Evolutionary conservation across 2,329 filamentous ascomycete genomes (phyloP).

Genomic region (Thyridium curvatum): DNA sequence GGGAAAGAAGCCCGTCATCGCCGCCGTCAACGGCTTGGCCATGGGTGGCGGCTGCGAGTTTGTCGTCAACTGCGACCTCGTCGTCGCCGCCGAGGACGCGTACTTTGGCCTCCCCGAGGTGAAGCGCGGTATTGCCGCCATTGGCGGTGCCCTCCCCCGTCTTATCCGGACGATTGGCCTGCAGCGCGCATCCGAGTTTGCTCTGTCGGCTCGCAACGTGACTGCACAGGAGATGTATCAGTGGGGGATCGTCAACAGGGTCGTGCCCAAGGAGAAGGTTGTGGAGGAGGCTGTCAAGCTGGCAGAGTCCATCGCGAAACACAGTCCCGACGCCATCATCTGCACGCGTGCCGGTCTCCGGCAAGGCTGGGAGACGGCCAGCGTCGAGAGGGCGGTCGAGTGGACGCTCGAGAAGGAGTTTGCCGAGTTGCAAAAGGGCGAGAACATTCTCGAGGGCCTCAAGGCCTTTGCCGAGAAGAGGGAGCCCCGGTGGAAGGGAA

Average conservation of each 20-base stretch:
- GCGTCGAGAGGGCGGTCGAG: slow-evolving; percentile 7
- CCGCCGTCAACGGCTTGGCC: slow-evolving; percentile 56
- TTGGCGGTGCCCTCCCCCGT: slow-evolving; percentile 64
- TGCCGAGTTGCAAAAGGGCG: slow-evolving; percentile 6
- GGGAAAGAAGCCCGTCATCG: slow-evolving; percentile 57
- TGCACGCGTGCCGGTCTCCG: slow-evolving; percentile 41
- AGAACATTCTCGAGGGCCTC: slow-evolving; percentile 20
- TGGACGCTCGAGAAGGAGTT: slow-evolving; percentile 7
- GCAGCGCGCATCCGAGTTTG: slow-evolving; percentile 66
- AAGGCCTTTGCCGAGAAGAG: slow-evolving; percentile 18
- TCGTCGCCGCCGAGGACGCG: slow-evolving; percentile 45
- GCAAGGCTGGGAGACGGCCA: slow-evolving; percentile 2
- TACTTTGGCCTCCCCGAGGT: slow-evolving; percentile 60
- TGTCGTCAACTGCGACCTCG: slow-evolving; percentile 53
- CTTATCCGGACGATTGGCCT: slow-evolving; percentile 60
- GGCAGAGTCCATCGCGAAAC: too few relatives aligned
- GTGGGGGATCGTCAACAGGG: slow-evolving; percentile 34
- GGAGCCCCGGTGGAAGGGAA: slow-evolving; percentile 15
- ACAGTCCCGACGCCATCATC: slow-evolving; percentile 68
- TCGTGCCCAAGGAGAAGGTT: slow-evolving; percentile 4
- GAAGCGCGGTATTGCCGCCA: slow-evolving; percentile 61
- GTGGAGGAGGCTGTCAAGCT: not conserved
- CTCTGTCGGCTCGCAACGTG: slow-evolving; percentile 57
- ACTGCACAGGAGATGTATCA: slow-evolving; percentile 49
- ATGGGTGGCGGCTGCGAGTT: slow-evolving; percentile 58